Evolutionary conservation across 768 basidiomycete species (phyloP).

Genomic region (Boletus vinaceobasis): DNA sequence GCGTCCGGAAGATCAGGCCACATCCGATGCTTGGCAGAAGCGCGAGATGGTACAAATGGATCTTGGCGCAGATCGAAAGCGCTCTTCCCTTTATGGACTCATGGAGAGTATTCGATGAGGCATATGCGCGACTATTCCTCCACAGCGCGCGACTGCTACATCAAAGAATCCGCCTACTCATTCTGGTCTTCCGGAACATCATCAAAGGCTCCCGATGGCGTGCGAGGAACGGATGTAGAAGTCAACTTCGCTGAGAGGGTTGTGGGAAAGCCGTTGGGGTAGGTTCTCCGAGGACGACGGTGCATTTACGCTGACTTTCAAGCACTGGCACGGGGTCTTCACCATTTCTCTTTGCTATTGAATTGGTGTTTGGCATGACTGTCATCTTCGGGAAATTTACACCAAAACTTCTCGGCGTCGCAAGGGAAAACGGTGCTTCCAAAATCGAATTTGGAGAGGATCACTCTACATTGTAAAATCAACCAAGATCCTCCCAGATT

Average conservation of each 20-base stretch:
- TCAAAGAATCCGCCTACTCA: slow-evolving; percentile 2
- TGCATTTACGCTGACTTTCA: neutral
- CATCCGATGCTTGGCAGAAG: slow-evolving; percentile 2
- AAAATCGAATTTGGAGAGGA: slow-evolving; percentile 8
- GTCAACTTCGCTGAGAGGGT: slow-evolving; percentile 7
- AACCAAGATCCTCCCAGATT: slow-evolving; percentile 5
- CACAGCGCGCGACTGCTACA: neutral
- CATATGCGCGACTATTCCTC: neutral
- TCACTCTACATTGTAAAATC: slow-evolving; percentile 7
- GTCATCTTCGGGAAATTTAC: slow-evolving; percentile 1
- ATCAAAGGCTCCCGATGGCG: neutral
- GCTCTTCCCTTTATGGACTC: neutral
- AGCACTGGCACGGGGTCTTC: neutral
- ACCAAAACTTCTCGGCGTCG: neutral
- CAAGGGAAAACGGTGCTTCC: neutral
- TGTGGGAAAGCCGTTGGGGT: slow-evolving; percentile 3
- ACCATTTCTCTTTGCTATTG: neutral
- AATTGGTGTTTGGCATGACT: slow-evolving; percentile 3
- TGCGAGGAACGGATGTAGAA: neutral
- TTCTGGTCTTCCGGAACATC: neutral
- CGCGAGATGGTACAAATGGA: slow-evolving; percentile 5
- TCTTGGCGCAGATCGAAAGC: slow-evolving; percentile 14
- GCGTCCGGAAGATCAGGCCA: slow-evolving; percentile 2
- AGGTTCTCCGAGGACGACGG: slow-evolving; percentile 17
- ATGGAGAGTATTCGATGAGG: neutral